Percentiles rank a stretch among this genome's conserved stretches.
phyloP scores from a whole-genome alignment of 139 green algal species.

The Coelastrella sp. region DNA sequence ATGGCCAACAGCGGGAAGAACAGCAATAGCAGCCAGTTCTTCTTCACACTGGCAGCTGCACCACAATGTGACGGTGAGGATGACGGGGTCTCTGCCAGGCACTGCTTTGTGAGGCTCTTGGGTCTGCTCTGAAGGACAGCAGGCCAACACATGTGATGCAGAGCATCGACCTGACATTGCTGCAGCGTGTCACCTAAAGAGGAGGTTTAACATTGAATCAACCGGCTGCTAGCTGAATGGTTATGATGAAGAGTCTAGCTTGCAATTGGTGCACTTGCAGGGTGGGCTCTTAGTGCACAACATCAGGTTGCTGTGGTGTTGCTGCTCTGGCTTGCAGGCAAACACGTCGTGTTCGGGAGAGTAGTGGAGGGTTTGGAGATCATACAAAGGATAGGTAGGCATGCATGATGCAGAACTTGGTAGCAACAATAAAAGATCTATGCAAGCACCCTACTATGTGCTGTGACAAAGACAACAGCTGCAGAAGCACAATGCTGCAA shows the following conservation, averaged over 20 bases:
- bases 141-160: too few species aligned
- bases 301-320: not conserved
- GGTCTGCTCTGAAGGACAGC: not conserved
- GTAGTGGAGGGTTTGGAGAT: constrained; percentile 85
- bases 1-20: constrained; percentile 94
- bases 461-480: not conserved
- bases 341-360: constrained; percentile 90
- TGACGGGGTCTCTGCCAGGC: not conserved
- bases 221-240: too few species aligned
- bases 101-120: not conserved
- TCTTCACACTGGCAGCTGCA: constrained; percentile 78
- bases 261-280: not conserved
- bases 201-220: too few species aligned
- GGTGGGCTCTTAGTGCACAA: not conserved
- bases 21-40: constrained; percentile 91
- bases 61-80: constrained; percentile 75
- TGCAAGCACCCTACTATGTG: not conserved
- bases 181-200: too few species aligned
- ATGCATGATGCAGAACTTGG: not conserved
- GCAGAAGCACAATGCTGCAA: too few species aligned
- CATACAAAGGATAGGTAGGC: constrained; percentile 74
- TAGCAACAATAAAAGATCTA: not conserved
- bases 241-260: too few species aligned
- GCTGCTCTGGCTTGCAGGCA: constrained; percentile 55
- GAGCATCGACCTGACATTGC: too few species aligned